phyloP scores from a whole-genome alignment of 306 rosid genomes.

The Dryas alaskensis region DNA sequence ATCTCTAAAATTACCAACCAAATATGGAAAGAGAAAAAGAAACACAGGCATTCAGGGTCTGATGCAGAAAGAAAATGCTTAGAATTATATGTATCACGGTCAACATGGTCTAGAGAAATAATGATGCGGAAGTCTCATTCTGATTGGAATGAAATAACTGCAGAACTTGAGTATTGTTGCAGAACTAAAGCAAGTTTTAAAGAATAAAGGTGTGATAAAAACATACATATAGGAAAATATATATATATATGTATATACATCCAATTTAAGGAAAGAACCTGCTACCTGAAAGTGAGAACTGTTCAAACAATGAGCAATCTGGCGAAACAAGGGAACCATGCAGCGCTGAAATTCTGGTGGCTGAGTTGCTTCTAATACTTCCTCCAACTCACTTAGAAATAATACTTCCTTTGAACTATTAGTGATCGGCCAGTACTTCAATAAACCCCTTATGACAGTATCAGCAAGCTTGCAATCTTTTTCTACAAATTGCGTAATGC shows the following conservation, averaged over 20 bases:
- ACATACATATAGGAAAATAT: not conserved
- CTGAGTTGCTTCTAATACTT: constrained; percentile 77
- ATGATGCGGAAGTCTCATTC: not conserved
- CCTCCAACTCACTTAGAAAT: constrained; percentile 80
- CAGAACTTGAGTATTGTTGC: not conserved
- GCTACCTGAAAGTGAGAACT: constrained; percentile 82
- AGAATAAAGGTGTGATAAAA: not conserved
- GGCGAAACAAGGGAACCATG: constrained; percentile 72
- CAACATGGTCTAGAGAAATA: not conserved
- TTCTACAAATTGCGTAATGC: constrained; percentile 77
- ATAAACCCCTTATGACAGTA: constrained; percentile 70
- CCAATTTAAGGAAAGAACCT: not conserved
- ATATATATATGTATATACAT: too few species aligned
- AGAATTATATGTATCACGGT: not conserved
- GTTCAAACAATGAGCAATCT: constrained; percentile 58
- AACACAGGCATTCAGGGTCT: not conserved
- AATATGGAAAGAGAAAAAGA: not conserved
- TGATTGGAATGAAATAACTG: not conserved
- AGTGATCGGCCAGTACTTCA: constrained; percentile 91
- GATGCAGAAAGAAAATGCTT: not conserved
- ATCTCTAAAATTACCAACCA: not conserved
- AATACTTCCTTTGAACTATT: constrained; percentile 81
- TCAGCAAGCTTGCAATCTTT: constrained; percentile 90
- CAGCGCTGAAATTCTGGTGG: constrained; percentile 81
- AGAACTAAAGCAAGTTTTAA: not conserved